These are phyloP conservation scores for Pseudogymnoascus sp. DNA, from an alignment of 2,329 filamentous ascomycete species.

Conservation along the genomic window DNA sequence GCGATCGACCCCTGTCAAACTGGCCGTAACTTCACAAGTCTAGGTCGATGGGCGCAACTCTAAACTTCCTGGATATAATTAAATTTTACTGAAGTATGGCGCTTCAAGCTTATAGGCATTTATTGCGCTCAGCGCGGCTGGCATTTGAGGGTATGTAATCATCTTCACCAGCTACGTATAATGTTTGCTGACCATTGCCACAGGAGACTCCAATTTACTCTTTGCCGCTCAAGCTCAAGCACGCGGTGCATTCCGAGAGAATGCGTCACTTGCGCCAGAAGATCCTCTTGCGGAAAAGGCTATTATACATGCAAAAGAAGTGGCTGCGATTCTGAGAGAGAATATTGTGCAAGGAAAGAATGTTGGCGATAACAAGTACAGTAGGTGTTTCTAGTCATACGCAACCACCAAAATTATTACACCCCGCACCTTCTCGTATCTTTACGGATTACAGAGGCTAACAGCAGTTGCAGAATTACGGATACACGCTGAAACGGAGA, in stretches of 20 bases:
- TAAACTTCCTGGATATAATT: background rate
- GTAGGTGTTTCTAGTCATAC: conserved; percentile 38
- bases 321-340: conserved; percentile 67
- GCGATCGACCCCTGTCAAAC: background rate
- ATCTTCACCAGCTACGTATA: background rate
- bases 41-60: background rate
- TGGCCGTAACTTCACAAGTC: background rate
- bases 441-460: background rate
- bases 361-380: conserved; percentile 43
- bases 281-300: conserved; percentile 53
- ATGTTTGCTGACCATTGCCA: conserved; percentile 13
- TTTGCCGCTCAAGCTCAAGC: conserved; percentile 63
- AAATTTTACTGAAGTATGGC: conserved; percentile 5
- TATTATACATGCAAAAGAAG: conserved; percentile 71
- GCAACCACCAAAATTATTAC: background rate
- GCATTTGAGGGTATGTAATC: conserved; percentile 69
- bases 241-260: conserved; percentile 62
- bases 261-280: conserved; percentile 48
- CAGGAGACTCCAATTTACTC: conserved; percentile 64
- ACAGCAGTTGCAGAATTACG: conserved; percentile 56
- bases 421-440: background rate
- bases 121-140: conserved; percentile 71
- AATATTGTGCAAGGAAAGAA: conserved; percentile 81
- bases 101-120: conserved; percentile 67
- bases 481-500: conserved; percentile 86